Base-by-base conservation (phyloP, 2,329 filamentous ascomycete genomes). In the Colletotrichum lini region DNA sequence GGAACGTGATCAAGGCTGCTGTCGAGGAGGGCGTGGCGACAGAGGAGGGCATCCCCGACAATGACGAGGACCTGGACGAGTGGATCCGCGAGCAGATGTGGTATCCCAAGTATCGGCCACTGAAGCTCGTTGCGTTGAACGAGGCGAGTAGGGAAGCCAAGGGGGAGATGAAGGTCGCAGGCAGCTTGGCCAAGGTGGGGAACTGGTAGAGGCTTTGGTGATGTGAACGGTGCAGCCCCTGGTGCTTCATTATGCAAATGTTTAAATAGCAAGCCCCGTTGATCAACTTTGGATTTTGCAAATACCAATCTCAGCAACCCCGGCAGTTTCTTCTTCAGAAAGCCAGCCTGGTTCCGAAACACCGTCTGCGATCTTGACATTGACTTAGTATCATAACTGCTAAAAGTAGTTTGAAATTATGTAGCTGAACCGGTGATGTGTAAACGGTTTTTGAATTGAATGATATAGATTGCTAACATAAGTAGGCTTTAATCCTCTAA, bases 11-110 rank as follows among this genome's bases (percentile, higher is more conserved):
- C 73, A 87, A 87, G 75, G 87, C 90, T 9, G 93, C 94, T 0
- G 84, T 93, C 0, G 84, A 90, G 67, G 93, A 96, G 72, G 91
- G 87, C 0, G 80, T 96, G 21, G 90, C 91, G 0, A 88, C 89
- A 67, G 87, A 91, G 74, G 78, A 89, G 69, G 87, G 82, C 0
- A 95, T 97, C 54, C 94, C 94, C 0, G 75, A 77, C 0, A 78
- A 84, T 3, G 82, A 89, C 1, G 82, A 77, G 0, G 87, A 90
- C 3, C 76, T 94, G 44, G 90, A 93, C 66, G 87, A 88, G 68
- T 96, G 93, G 93, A 91, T 95, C 70, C 80, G 86, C 35, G 91
- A 91, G 82, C 93, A 95, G 84, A 95, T 95, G 93, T 95, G 93
- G 93, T 84, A 92, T 73, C 87, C 93, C 0, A 86, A 85, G 59